These are phyloP conservation scores for Rhazya stricta DNA, from an alignment of 257 asterid genomes.

Conservation along the genomic window DNA sequence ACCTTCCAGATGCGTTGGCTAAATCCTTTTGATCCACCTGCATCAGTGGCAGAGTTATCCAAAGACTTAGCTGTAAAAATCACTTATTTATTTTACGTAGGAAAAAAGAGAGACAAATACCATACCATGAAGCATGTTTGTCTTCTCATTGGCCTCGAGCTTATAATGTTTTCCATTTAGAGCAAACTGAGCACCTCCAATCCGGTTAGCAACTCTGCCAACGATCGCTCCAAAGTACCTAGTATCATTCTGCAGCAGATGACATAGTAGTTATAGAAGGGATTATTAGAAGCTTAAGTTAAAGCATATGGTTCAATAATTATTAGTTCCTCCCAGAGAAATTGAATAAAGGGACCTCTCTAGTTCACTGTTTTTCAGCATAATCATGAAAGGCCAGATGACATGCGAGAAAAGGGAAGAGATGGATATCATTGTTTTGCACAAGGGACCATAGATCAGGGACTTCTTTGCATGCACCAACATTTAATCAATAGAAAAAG, in stretches of 20 bases:
- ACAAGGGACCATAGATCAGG: background rate
- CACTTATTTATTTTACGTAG: background rate
- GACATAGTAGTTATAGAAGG: no score
- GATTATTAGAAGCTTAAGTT: no score
- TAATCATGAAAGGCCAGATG: background rate
- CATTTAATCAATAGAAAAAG: background rate
- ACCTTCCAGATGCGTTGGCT: constrained; percentile 70
- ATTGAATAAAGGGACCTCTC: background rate
- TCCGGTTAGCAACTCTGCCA: constrained; percentile 84
- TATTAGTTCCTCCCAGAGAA: background rate
- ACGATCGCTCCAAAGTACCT: constrained; percentile 62
- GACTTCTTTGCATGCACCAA: no score
- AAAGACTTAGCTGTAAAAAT: background rate
- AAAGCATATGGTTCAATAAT: no score
- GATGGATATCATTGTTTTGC: background rate
- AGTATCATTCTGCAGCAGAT: constrained; percentile 46
- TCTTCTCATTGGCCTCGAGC: constrained; percentile 60
- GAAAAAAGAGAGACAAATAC: background rate
- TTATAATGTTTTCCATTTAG: constrained; percentile 59
- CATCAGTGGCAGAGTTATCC: background rate
- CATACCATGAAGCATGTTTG: constrained; percentile 70
- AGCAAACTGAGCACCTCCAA: constrained; percentile 67
- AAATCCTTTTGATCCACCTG: constrained; percentile 77
- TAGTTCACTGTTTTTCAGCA: background rate
- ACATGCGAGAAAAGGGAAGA: background rate